These are phyloP conservation scores for Porphyrellus cyaneotinctus DNA, from an alignment of 768 basidiomycete genomes.

Conservation along the genomic window DNA sequence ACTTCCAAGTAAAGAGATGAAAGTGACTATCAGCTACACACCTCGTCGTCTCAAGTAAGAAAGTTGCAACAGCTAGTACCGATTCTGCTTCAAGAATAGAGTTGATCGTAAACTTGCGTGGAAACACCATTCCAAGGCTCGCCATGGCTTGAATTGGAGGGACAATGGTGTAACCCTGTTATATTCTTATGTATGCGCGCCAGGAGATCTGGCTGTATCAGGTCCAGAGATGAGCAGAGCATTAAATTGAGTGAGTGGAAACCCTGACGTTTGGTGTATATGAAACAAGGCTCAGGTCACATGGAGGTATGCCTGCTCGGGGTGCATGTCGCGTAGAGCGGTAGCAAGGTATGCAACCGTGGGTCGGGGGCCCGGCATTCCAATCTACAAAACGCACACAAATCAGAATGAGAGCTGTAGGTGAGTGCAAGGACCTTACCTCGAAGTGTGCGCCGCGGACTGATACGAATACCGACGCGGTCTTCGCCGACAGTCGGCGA, in stretches of 20 bases:
- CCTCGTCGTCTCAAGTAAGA: no score
- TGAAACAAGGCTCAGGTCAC: no score
- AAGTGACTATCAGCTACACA: no score
- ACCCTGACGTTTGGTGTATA: no score
- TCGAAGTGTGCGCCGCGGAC: neutral
- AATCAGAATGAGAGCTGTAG: neutral
- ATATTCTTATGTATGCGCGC: no score
- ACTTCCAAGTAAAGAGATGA: no score
- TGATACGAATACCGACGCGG: neutral
- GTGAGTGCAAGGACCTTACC: neutral
- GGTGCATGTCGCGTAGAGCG: slow-evolving; percentile 30
- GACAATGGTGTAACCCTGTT: neutral
- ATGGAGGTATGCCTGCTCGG: slow-evolving; percentile 48
- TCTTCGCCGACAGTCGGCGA: neutral
- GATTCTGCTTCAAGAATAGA: neutral
- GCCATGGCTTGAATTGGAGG: neutral
- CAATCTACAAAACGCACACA: slow-evolving; percentile 38
- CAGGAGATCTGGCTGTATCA: no score
- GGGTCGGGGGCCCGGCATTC: slow-evolving; percentile 25
- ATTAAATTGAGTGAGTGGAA: no score
- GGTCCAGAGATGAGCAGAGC: no score
- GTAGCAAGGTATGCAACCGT: slow-evolving; percentile 45
- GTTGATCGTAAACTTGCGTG: neutral
- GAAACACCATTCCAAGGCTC: neutral
- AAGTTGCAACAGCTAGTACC: neutral